Evolutionary conservation across 2,329 filamentous ascomycete species (phyloP).

Genomic region (Ceratocystis harringtonii): DNA sequence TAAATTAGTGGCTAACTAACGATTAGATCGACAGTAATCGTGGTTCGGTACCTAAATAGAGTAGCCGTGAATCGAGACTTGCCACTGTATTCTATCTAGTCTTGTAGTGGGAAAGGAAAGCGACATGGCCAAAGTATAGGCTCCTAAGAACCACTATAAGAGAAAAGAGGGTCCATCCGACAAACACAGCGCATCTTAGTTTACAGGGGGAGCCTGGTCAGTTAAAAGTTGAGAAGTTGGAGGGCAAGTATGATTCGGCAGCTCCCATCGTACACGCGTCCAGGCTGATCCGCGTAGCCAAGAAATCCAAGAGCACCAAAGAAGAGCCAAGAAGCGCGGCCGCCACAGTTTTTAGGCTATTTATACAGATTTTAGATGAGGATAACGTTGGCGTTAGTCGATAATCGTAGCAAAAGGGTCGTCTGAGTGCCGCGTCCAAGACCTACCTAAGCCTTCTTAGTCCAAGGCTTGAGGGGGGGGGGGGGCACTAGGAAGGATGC

Average conservation of each 20-base stretch:
- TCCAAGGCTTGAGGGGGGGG: neutral
- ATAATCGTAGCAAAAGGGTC: neutral
- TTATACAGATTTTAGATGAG: neutral
- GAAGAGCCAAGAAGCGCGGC: neutral
- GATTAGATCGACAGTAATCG: neutral
- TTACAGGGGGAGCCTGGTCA: neutral
- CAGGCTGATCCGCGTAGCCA: neutral
- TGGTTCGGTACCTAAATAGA: conserved; percentile 1
- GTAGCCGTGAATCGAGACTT: neutral
- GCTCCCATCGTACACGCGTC: neutral
- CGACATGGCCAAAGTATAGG: conserved; percentile 1
- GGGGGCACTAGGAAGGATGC: neutral
- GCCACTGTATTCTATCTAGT: neutral
- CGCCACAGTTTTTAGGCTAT: neutral
- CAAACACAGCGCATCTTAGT: neutral
- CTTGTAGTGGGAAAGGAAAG: neutral
- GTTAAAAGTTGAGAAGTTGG: neutral
- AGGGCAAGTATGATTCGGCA: neutral
- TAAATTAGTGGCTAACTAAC: neutral
- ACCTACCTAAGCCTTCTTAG: neutral
- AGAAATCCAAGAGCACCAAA: neutral
- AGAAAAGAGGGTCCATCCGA: neutral
- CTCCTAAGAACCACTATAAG: neutral
- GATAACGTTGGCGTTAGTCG: neutral
- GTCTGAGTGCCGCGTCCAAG: neutral